A percentile compares a stretch with the other conserved stretches of the same genome.
These are phyloP conservation scores for Phytophthora pisi DNA, from an alignment of 352 stramenopile genomes.

Conservation along the genomic window DNA sequence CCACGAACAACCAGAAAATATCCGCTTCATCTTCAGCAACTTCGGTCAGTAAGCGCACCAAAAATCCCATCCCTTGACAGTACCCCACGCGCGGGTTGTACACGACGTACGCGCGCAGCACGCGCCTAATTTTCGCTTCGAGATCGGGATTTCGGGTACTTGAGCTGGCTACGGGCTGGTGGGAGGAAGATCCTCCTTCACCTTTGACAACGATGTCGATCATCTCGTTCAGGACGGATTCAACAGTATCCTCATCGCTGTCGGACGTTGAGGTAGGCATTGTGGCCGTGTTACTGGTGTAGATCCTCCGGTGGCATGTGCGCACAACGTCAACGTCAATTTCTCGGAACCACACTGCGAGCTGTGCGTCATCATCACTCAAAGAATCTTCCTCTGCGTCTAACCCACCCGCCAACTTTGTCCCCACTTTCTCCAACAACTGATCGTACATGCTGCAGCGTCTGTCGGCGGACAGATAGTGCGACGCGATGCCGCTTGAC, in stretches of 20 bases:
- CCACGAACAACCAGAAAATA: slow-evolving; percentile 86
- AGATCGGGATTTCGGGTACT: slow-evolving; percentile 28
- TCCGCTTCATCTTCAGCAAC: slow-evolving; percentile 70
- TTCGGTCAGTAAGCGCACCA: slow-evolving; percentile 76
- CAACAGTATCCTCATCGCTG: slow-evolving; percentile 19
- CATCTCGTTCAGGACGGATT: slow-evolving; percentile 27
- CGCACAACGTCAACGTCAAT: slow-evolving; percentile 84
- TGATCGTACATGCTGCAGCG: slow-evolving; percentile 67
- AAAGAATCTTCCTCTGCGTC: slow-evolving; percentile 22
- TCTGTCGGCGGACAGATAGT: slow-evolving; percentile 53
- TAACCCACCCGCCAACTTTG: slow-evolving; percentile 35
- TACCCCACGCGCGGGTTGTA: slow-evolving; percentile 86
- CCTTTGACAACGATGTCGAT: slow-evolving; percentile 20
- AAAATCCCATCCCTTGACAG: slow-evolving; percentile 90
- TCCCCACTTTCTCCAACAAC: slow-evolving; percentile 63
- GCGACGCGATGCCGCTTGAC: slow-evolving; percentile 38
- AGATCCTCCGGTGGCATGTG: slow-evolving; percentile 68
- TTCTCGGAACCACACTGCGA: slow-evolving; percentile 75
- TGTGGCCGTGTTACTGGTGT: slow-evolving; percentile 40
- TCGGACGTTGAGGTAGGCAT: background rate
- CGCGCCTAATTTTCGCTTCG: slow-evolving; percentile 74
- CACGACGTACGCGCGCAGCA: slow-evolving; percentile 80
- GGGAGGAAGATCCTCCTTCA: slow-evolving; percentile 3
- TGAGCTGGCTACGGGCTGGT: background rate
- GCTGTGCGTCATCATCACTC: slow-evolving; percentile 55